Conservation (phyloP, 495 filamentous ascomycete genomes). For the Cercophora newfieldiana region DNA sequence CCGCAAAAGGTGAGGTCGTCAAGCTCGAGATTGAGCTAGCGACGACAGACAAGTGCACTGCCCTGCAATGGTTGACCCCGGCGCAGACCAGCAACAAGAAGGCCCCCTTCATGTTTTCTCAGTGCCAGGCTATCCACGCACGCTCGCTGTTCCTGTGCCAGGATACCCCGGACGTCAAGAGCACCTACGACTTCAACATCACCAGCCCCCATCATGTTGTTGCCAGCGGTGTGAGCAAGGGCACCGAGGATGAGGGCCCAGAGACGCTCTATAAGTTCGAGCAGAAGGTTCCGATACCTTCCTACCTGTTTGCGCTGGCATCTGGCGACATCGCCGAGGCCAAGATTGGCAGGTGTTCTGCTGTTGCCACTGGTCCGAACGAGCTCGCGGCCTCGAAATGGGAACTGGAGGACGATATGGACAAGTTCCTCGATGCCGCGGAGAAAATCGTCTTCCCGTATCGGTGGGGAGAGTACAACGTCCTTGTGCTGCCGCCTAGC, state of each 20-base stretch:
- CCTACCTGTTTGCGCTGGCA: constrained; percentile 89
- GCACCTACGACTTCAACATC: constrained; percentile 84
- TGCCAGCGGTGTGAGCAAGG: constrained; percentile 67
- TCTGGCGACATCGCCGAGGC: constrained; percentile 86
- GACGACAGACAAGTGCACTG: constrained; percentile 86
- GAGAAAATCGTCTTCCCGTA: constrained; percentile 90
- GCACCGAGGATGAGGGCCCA: constrained; percentile 43
- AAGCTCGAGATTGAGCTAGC: constrained; percentile 59
- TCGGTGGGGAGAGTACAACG: constrained; percentile 92
- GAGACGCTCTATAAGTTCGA: constrained; percentile 74
- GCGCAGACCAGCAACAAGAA: constrained; percentile 91
- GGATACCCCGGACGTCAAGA: constrained; percentile 94
- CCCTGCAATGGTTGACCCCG: constrained; percentile 88
- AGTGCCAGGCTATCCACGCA: constrained; percentile 95
- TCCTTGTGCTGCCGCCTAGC: constrained; percentile 83
- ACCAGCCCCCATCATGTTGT: constrained; percentile 83
- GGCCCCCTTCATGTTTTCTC: constrained; percentile 95
- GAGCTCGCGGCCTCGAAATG: constrained; percentile 80
- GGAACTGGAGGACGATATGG: constrained; percentile 86
- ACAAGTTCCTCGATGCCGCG: constrained; percentile 84
- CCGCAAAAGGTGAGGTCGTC: constrained; percentile 61
- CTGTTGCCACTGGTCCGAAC: constrained; percentile 82
- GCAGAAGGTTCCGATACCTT: constrained; percentile 88
- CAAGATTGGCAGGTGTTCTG: constrained; percentile 78
- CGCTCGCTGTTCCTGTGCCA: constrained; percentile 94